Conservation (phyloP, 225 moss, liverwort and hornwort genomes). For the Neckera pumila region DNA sequence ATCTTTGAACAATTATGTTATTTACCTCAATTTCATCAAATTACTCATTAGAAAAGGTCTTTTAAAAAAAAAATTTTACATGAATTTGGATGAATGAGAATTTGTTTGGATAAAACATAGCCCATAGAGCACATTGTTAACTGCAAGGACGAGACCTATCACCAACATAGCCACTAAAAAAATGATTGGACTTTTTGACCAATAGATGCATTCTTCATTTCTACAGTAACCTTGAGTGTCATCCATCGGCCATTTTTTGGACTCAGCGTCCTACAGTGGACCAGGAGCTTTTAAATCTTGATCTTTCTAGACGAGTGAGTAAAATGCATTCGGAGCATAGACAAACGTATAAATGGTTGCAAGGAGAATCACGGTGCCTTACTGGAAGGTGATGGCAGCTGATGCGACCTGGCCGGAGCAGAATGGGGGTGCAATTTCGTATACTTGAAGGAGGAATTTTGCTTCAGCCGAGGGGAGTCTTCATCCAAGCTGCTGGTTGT, state of each 20-base stretch:
- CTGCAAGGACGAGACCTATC: neutral
- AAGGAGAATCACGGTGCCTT: neutral
- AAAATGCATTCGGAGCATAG: neutral
- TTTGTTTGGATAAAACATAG: neutral
- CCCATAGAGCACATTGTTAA: too few relatives aligned
- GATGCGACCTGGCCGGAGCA: conserved; percentile 12
- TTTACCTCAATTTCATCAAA: neutral
- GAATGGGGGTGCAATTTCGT: conserved; percentile 3
- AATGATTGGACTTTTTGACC: too few relatives aligned
- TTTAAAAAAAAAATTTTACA: too few relatives aligned
- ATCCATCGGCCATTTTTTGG: neutral
- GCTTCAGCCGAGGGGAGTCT: conserved; percentile 24
- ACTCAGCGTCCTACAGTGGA: neutral
- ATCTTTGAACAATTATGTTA: neutral
- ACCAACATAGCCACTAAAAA: neutral
- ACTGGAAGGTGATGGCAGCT: conserved; percentile 8
- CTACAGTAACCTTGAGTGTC: neutral
- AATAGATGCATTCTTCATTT: neutral
- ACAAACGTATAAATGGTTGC: neutral
- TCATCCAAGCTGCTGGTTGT: conserved; percentile 35
- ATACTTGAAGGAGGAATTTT: conserved; percentile 9
- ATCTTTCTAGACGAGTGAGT: neutral
- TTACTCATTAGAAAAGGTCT: neutral
- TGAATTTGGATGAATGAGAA: too few relatives aligned
- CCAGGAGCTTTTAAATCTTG: neutral